phyloP scores from a whole-genome alignment of 2,329 filamentous ascomycete genomes.

The Diaporthe capsici region DNA sequence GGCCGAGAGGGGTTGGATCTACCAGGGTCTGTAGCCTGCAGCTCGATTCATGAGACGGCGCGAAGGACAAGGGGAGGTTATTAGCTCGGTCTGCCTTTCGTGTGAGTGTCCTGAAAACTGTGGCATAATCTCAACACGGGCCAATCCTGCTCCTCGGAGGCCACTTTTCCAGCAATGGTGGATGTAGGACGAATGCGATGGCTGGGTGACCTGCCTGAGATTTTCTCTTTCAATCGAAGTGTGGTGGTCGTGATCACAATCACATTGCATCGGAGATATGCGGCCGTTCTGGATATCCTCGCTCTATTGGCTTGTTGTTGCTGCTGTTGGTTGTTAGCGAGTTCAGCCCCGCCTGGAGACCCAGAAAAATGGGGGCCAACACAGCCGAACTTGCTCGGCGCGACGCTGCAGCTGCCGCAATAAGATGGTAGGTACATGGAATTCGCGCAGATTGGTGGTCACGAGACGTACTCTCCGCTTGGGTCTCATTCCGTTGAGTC shows the following conservation, averaged over 20 bases:
- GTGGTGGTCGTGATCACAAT: neutral
- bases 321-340: slow-evolving; percentile 21
- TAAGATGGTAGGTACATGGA: neutral
- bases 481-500: neutral
- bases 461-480: neutral
- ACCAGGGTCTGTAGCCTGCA: neutral
- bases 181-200: neutral
- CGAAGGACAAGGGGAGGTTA: neutral
- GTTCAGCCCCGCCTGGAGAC: neutral
- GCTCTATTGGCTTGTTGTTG: neutral
- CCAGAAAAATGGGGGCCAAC: neutral
- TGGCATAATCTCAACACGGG: neutral
- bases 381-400: neutral
- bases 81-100: neutral
- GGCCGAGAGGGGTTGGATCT: neutral
- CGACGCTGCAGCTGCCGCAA: neutral
- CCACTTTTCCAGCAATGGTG: neutral
- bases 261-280: neutral
- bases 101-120: neutral
- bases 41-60: neutral
- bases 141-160: neutral
- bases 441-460: neutral
- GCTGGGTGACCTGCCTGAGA: neutral
- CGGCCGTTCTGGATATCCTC: neutral
- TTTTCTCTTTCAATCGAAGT: neutral